Conservation (phyloP, 495 filamentous ascomycete genomes). For the Bryoglossum gracile region DNA sequence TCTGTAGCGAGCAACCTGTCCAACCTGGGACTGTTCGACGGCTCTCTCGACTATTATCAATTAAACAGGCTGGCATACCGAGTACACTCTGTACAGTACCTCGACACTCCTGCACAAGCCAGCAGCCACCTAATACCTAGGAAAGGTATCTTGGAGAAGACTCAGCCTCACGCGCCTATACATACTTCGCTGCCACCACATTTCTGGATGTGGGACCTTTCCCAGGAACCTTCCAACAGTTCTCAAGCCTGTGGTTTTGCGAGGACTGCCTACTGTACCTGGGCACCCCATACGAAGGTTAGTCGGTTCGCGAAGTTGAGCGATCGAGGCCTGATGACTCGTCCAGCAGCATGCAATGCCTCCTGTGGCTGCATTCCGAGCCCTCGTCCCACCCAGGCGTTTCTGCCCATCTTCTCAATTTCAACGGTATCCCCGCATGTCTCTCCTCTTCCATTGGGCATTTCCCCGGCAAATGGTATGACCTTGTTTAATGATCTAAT, state of each 20-base stretch:
- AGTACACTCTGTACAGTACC: no score
- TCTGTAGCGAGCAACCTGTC: no score
- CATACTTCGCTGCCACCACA: background rate
- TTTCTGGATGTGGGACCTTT: background rate
- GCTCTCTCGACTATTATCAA: no score
- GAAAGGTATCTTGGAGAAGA: no score
- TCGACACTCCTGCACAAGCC: no score
- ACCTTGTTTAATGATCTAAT: background rate
- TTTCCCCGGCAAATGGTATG: background rate
- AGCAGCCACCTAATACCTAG: no score
- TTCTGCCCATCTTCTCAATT: background rate
- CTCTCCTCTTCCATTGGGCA: background rate
- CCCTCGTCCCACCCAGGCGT: background rate
- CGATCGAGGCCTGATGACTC: background rate
- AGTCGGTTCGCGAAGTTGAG: background rate
- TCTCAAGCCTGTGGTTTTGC: background rate
- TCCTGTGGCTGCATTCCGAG: background rate
- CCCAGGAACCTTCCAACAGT: background rate
- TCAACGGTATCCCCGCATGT: background rate
- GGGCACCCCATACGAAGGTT: background rate
- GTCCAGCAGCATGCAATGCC: background rate
- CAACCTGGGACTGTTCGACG: no score
- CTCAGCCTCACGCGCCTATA: conserved; percentile 6
- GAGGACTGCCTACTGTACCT: background rate
- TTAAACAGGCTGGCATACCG: no score